phyloP scores from a whole-genome alignment of 169 alveolate species.

The Plasmodium inui region DNA sequence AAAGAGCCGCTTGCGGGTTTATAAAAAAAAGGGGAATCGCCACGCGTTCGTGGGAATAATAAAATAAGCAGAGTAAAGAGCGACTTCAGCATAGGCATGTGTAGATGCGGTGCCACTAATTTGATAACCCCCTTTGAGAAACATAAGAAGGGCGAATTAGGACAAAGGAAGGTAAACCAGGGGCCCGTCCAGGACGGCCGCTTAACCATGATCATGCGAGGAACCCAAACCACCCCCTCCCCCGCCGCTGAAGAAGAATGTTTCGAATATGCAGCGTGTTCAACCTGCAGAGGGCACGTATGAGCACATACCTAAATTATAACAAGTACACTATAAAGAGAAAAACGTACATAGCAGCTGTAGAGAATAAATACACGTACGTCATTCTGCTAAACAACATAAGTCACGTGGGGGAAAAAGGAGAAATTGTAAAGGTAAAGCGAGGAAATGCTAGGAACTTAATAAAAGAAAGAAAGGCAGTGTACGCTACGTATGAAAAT shows the following conservation, averaged over 20 bases:
- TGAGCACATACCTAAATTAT: constrained; percentile 68
- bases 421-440: constrained; percentile 48
- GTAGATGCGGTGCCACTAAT: not conserved
- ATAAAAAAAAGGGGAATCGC: not conserved
- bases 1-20: not conserved
- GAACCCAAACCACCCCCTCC: not conserved
- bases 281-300: constrained; percentile 6
- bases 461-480: constrained; percentile 62
- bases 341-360: constrained; percentile 68
- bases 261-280: constrained; percentile 9
- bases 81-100: not conserved
- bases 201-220: not conserved
- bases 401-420: constrained; percentile 56
- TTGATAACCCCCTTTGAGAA: not conserved
- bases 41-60: not conserved
- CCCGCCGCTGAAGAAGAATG: constrained; percentile 26
- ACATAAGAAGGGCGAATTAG: not conserved
- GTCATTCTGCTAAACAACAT: constrained; percentile 41
- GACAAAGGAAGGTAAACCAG: not conserved
- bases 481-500: constrained; percentile 72
- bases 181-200: not conserved
- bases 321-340: constrained; percentile 59
- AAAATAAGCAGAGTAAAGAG: not conserved
- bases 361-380: constrained; percentile 55
- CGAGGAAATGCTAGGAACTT: constrained; percentile 62